These are phyloP conservation scores for Fusarium sp. DNA, from an alignment of 2,329 filamentous ascomycete species.

Conservation along the genomic window DNA sequence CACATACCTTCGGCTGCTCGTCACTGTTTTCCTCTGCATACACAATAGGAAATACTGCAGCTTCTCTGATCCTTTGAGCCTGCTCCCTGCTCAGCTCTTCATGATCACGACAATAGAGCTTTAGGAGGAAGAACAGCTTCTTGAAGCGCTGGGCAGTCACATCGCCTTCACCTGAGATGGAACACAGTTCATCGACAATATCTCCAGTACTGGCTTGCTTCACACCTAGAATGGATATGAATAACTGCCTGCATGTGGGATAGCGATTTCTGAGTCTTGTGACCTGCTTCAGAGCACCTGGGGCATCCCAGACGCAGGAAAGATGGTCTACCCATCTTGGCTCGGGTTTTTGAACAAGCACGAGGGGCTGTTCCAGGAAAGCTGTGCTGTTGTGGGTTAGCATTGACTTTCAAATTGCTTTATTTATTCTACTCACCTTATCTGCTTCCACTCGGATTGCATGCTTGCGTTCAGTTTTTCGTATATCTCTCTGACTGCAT, in stretches of 20 bases:
- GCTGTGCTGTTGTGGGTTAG: not conserved
- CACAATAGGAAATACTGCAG: not conserved
- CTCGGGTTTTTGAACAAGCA: not conserved
- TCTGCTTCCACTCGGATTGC: not conserved
- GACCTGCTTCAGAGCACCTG: not conserved
- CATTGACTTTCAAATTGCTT: not conserved
- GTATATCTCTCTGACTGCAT: not conserved
- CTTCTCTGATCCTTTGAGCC: not conserved
- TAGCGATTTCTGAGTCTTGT: not conserved
- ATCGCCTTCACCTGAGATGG: not conserved
- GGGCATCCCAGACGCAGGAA: not conserved
- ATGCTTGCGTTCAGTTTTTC: not conserved
- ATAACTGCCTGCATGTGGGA: not conserved
- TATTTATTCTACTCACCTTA: not conserved
- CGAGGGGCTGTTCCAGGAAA: not conserved
- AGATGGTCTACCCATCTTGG: not conserved
- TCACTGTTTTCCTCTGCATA: accelerated
- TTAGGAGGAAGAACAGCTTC: not conserved
- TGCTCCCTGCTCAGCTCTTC: not conserved
- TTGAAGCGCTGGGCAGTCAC: accelerated
- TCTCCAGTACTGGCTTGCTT: not conserved
- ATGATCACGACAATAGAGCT: too few species aligned
- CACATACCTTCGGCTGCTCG: not conserved
- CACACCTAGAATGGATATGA: not conserved
- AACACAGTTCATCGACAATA: not conserved